These are phyloP conservation scores for Lachnellula arida DNA, from an alignment of 2,329 filamentous ascomycete species.

Conservation along the genomic window DNA sequence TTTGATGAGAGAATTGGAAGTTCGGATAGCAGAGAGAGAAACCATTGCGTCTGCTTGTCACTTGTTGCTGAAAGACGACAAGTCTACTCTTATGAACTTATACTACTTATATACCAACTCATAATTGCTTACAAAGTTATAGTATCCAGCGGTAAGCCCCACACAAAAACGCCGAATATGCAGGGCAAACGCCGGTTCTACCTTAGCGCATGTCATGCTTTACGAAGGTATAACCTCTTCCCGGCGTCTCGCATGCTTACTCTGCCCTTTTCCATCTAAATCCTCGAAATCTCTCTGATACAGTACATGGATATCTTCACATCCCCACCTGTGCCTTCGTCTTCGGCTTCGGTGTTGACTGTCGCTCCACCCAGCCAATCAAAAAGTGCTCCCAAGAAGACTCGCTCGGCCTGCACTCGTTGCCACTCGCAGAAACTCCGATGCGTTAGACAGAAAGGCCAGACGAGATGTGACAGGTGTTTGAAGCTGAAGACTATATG, in stretches of 20 bases:
- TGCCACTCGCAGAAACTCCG: constrained; percentile 11
- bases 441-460: constrained; percentile 2
- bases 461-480: constrained; percentile 7
- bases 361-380: neutral
- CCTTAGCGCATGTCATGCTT: neutral
- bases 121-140: too few relatives aligned
- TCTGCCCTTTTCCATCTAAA: neutral
- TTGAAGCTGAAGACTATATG: constrained; percentile 7
- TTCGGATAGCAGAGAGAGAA: constrained; percentile 26
- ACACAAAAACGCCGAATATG: neutral
- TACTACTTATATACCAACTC: too few relatives aligned
- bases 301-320: neutral
- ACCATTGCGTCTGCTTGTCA: constrained; percentile 22
- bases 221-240: too few relatives aligned
- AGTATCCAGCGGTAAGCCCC: too few relatives aligned
- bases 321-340: neutral
- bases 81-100: too few relatives aligned
- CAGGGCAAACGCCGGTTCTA: neutral
- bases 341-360: neutral
- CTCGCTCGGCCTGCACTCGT: constrained; percentile 11
- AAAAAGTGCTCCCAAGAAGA: neutral
- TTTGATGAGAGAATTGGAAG: constrained; percentile 35
- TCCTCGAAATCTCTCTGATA: neutral
- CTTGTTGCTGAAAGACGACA: too few relatives aligned
- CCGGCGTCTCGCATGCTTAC: neutral